Conservation (phyloP, 2,329 filamentous ascomycete genomes). For the Xylariales sp. region DNA sequence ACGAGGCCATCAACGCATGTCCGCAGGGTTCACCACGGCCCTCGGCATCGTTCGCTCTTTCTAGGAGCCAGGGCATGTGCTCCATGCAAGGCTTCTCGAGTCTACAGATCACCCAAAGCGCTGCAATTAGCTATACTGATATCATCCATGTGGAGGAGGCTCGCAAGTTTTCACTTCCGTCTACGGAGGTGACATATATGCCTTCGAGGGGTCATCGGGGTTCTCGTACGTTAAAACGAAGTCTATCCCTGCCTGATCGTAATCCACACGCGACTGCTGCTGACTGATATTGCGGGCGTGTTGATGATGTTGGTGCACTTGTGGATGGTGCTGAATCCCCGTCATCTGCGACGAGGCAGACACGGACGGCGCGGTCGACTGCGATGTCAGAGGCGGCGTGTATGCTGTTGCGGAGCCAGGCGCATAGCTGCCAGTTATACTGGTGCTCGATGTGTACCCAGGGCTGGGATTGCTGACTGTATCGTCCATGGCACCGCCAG, state of each 20-base stretch:
- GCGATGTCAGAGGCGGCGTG: constrained; percentile 43
- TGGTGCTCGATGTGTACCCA: constrained; percentile 48
- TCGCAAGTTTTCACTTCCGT: no score
- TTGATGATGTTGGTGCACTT: constrained; percentile 22
- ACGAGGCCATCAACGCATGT: constrained; percentile 90
- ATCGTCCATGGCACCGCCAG: constrained; percentile 33
- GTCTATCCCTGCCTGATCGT: constrained; percentile 81
- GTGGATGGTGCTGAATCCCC: constrained; percentile 27
- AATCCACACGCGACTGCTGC: constrained; percentile 50
- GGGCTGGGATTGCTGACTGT: constrained; percentile 41
- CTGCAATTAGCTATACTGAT: constrained; percentile 38
- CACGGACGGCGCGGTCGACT: constrained; percentile 37
- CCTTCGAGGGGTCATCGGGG: constrained; percentile 49
- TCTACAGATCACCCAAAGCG: constrained; percentile 47
- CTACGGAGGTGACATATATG: constrained; percentile 64
- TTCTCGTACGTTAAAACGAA: constrained; percentile 83
- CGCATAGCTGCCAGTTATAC: constrained; percentile 59
- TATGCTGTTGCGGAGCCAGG: constrained; percentile 40
- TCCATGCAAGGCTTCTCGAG: constrained; percentile 93
- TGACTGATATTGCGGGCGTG: constrained; percentile 19
- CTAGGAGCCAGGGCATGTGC: constrained; percentile 76
- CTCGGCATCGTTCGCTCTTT: constrained; percentile 48
- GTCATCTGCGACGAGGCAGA: constrained; percentile 29
- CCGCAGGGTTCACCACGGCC: constrained; percentile 70
- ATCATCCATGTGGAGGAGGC: constrained; percentile 7